Evolutionary conservation across 2,329 filamentous ascomycete species (phyloP), one percentile per base, ranked within the genome.

Genomic region (Xylariaceae sp.): DNA sequence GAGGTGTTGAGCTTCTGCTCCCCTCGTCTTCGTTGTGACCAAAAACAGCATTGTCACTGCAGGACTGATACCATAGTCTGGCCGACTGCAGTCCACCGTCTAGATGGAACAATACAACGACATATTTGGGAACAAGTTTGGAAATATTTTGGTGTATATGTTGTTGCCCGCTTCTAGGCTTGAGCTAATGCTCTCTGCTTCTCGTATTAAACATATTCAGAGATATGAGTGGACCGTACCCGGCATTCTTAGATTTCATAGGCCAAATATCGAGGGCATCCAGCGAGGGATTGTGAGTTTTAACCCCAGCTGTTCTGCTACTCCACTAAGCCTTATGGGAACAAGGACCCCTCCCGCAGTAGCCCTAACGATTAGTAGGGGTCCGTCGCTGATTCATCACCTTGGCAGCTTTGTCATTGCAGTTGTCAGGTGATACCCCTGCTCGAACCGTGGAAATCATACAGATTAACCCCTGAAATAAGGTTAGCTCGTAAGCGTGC

Each of bases 301-400:
- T 6, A 29, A 24, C 33, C 36, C 40, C 16, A 26, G 36, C 34
- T 50, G 12, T 28, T 47, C 40, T 33, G 24, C 24, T 34, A 23
- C 34, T 24, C 34, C 39, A 45, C 58, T 60, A 60, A 60, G 58
- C 58, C 58, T 50, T 60, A 60, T 54, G 29, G 53, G 52, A 47
- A 48, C 33, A 9, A 47, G 17, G 48, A 51, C 40, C 46, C 45
- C 33, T 45, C 34, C 45, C 19, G n/a, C 24, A 39, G 33, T 54
- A 59, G 56, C 56, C 47, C 49, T 55, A 55, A n/a, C 33, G 39
- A 58, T 50, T 48, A 44, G 44, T 21, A 33, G 53, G 36, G 11
- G 16, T 16, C 8, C 33, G 16, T 16, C 16, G 33, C 33, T 36
- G 33, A 36, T n/a, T 36, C 8, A 36, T 36, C 16, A n/a, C 16